Evolutionary conservation across 768 basidiomycete species (phyloP), one percentile per base, ranked within the genome.

Genomic region (Plicaturopsis crispa): DNA sequence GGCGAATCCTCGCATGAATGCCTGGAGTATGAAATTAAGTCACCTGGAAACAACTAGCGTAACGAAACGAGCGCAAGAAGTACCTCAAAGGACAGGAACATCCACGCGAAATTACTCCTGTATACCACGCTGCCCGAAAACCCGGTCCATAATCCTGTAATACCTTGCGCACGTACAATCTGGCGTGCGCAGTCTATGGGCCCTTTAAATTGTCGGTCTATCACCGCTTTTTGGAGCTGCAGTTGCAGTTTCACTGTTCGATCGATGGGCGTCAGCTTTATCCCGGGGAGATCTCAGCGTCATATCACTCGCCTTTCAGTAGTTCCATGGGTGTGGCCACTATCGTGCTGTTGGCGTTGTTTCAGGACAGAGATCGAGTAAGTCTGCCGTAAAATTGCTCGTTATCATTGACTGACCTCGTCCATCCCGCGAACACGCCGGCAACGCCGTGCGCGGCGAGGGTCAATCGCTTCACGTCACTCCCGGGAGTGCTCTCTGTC

Each of bases 241-340:
- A 84, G 64, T 50, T 84, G 82, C 19, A 84, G 65, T 50, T 80
- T 80, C 38, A 82, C 79, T 75, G 36, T n/a, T 35, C n/a, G n/a
- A n/a, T n/a, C n/a, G n/a, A n/a, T n/a, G n/a, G n/a, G n/a, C n/a
- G n/a, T n/a, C n/a, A n/a, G n/a, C n/a, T n/a, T n/a, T n/a, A n/a
- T n/a, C n/a, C n/a, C n/a, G n/a, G n/a, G n/a, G n/a, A n/a, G n/a
- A n/a, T n/a, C n/a, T n/a, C n/a, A n/a, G n/a, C n/a, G n/a, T n/a
- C n/a, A n/a, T n/a, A n/a, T n/a, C n/a, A 23, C n/a, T 24, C 7
- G 70, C 79, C 78, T 72, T 90, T 90, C 43, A 90, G 62, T 38
- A 79, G 69, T 54, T 90, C 87, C 24, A 88, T 71, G 1, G 86
- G 85, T 11, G 83, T 85, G 4, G 86, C 84, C 19, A 87, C 57